Conservation (phyloP, 192 early-diverging fungal species). For the Backusella mclennaniae region DNA sequence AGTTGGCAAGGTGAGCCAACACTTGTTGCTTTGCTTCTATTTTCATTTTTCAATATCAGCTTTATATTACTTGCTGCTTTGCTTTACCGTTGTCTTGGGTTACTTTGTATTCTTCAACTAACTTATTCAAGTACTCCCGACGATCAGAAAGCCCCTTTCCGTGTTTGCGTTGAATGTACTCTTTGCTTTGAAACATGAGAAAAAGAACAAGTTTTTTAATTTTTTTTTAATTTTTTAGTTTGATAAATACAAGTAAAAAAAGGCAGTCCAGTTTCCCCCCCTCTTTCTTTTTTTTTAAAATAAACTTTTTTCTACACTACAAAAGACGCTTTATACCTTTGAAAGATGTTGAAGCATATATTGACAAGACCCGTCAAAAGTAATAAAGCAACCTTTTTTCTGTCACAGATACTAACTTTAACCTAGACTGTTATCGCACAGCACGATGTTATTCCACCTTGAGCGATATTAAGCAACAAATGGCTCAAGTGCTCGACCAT, state of each 20-base stretch:
- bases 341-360: background rate
- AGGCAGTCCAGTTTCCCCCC: background rate
- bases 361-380: background rate
- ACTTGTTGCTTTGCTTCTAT: slow-evolving; percentile 34
- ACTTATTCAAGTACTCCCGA: slow-evolving; percentile 17
- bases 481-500: background rate
- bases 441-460: background rate
- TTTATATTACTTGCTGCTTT: too few species aligned
- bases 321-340: too few species aligned
- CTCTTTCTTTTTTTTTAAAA: background rate
- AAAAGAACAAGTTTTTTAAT: background rate
- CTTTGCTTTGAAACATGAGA: slow-evolving; percentile 29
- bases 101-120: slow-evolving; percentile 25
- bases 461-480: background rate
- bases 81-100: slow-evolving; percentile 11
- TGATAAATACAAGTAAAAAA: background rate
- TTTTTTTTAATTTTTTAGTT: background rate
- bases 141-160: slow-evolving; percentile 16
- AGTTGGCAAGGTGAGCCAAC: slow-evolving; percentile 49
- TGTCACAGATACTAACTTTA: background rate
- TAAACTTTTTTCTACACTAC: background rate
- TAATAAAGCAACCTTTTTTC: background rate
- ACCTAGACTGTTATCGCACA: background rate
- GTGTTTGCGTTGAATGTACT: slow-evolving; percentile 21
- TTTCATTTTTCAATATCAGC: background rate